Evolutionary conservation across 73 alveolate genomes (phyloP), one percentile per base, ranked within the genome.

Genomic region (Paramecium caudatum): DNA sequence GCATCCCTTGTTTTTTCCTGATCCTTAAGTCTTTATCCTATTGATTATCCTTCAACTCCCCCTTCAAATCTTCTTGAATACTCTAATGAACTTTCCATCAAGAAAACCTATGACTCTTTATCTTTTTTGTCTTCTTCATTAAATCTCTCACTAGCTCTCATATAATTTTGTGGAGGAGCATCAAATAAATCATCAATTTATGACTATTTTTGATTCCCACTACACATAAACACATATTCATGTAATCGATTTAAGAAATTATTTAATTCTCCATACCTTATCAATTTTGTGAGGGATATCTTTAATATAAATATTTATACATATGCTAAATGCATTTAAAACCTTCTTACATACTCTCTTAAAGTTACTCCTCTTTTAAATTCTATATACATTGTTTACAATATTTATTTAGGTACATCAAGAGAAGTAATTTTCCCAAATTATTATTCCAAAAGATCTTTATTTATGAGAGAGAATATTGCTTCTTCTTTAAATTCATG

Each of bases 1-100:
- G 88, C 88, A 37, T 74, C 88, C 9, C 32, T 74, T 4, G 43
- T 8, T 74, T 74, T 74, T 6, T 74, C 88, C 17, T 74, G 34
- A 39, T 74, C 88, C 4, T 43, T 27, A 3, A 41, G 10, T n/a
- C 32, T 74, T 34, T 74, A 74, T 13, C 68, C 39, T 41, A 41
- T 16, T 3, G 17, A 19, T 43, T 45, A 21, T 3, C 47, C 68
- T 45, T 19, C 62, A 8, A 27, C 17, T 1, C 88, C 88, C 46
- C 19, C 21, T 43, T 74, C 15, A 21, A 74, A 45, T 17, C 39
- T 21, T 39, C 32, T 15, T 1, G 88, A 74, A 74, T 74, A 74
- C 10, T 74, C 88, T 45, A 74, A 41, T 45, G 88, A 74, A 43
- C 47, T 39, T 74, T 37, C 46, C 39, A 41, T 74, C 32, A 13